phyloP scores from a whole-genome alignment of 2,329 filamentous ascomycete genomes.

The Cercospora canescens region DNA sequence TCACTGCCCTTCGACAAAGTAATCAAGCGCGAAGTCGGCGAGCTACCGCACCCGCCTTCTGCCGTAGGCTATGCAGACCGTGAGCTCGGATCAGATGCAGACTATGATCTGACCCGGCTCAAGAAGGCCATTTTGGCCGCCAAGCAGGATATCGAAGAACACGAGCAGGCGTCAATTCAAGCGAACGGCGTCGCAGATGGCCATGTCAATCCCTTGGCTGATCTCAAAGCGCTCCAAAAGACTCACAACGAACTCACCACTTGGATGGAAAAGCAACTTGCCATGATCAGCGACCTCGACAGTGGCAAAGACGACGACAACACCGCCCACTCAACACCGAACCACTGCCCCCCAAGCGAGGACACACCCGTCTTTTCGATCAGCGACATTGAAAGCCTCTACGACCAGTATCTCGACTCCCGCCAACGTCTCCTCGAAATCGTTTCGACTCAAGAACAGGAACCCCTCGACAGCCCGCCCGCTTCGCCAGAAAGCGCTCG shows the following conservation, averaged over 20 bases:
- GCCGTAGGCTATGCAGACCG: constrained; percentile 21
- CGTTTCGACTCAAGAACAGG: constrained; percentile 17
- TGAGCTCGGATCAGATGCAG: constrained; percentile 25
- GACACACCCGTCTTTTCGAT: constrained; percentile 2
- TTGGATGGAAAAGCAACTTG: constrained; percentile 37
- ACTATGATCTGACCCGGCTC: constrained; percentile 29
- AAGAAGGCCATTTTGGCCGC: constrained; percentile 34
- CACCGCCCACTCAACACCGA: constrained; percentile 2
- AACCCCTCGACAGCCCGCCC: constrained; percentile 6
- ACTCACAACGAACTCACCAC: constrained; percentile 34
- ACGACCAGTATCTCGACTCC: constrained; percentile 32
- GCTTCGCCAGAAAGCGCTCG: constrained; percentile 8
- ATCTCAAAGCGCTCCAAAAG: constrained; percentile 31
- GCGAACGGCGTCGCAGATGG: constrained; percentile 1
- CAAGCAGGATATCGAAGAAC: constrained; percentile 25
- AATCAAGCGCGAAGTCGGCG: constrained; percentile 28
- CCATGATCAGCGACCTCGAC: constrained; percentile 31
- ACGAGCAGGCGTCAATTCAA: constrained; percentile 8
- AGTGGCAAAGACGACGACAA: constrained; percentile 11
- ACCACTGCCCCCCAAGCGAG: neutral
- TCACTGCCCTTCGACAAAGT: constrained; percentile 29
- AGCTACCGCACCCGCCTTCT: constrained; percentile 30
- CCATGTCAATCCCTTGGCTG: constrained; percentile 16
- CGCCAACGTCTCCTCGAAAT: constrained; percentile 27
- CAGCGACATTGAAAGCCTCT: constrained; percentile 29